Evolutionary conservation across 768 basidiomycete genomes (phyloP), one percentile per base, ranked within the genome.

Genomic region (Boletus tomentosulus): DNA sequence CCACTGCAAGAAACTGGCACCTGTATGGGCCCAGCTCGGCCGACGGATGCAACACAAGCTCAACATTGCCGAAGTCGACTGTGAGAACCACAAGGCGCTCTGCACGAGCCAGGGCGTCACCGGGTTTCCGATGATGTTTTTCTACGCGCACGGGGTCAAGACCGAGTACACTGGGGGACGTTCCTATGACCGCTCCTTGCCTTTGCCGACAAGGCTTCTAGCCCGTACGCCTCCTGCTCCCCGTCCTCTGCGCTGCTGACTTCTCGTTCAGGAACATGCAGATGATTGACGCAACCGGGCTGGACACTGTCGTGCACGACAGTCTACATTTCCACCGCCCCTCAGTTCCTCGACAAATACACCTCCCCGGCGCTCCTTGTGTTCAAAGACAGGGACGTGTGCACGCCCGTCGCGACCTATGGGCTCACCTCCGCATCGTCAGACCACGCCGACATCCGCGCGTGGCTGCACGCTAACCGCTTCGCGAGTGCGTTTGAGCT

Each of bases 61-160:
- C n/a, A n/a, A n/a, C n/a, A n/a, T n/a, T n/a, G n/a, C n/a, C n/a
- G n/a, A n/a, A n/a, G n/a, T n/a, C n/a, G n/a, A n/a, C n/a, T n/a
- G n/a, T n/a, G n/a, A n/a, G n/a, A n/a, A n/a, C n/a, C n/a, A n/a
- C n/a, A n/a, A n/a, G n/a, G n/a, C n/a, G n/a, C n/a, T n/a, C n/a
- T n/a, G n/a, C n/a, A n/a, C 19, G 19, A 19, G 19, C 19, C 1
- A 19, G 19, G 19, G 19, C 19, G 19, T 19, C 19, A 19, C 19
- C 19, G 19, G 92, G 1, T 99, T 90, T 69, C 96, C 96, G 1
- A 90, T 87, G 46, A 73, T 98, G 39, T 71, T 83, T 41, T 87
- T 87, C 75, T 89, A 81, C 27, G 78, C 78, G 12, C 66, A 68
- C 4, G 78, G 80, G 8, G 84, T 78, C 3, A 81, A 76, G 65